Conservation (phyloP, 345 rosid species). For the Aquilaria sinensis region DNA sequence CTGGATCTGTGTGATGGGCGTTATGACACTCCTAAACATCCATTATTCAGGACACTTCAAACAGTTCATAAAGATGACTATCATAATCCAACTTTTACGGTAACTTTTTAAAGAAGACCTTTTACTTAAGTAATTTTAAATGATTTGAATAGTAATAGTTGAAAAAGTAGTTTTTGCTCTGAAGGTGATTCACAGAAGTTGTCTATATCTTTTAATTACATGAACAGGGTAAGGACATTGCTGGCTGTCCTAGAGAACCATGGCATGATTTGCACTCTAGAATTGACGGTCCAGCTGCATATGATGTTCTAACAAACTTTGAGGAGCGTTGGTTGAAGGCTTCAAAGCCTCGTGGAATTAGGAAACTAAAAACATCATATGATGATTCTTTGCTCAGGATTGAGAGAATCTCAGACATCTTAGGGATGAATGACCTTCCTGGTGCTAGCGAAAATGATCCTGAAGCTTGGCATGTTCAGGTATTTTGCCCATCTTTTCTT, state of each 20-base stretch:
- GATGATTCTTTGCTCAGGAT: constrained; percentile 85
- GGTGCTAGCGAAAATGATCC: constrained; percentile 36
- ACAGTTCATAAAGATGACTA: constrained; percentile 81
- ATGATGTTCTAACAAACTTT: constrained; percentile 86
- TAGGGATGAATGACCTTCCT: constrained; percentile 58
- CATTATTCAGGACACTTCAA: constrained; percentile 61
- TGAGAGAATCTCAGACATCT: constrained; percentile 74
- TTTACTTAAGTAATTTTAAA: no score
- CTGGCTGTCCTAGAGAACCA: constrained; percentile 89
- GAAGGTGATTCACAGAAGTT: not conserved
- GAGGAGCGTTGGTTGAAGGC: constrained; percentile 93
- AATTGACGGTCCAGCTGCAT: constrained; percentile 98
- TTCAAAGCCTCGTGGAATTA: constrained; percentile 71
- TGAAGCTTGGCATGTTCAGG: constrained; percentile 96
- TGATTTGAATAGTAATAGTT: not conserved
- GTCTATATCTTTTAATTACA: constrained; percentile 8
- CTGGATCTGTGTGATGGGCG: constrained; percentile 96
- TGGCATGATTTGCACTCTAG: constrained; percentile 96
- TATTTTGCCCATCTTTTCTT: constrained; percentile 18
- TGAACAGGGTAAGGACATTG: constrained; percentile 45
- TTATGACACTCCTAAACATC: constrained; percentile 84
- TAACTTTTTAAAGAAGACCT: constrained; percentile 18
- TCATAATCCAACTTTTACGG: constrained; percentile 89
- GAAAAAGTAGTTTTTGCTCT: not conserved
- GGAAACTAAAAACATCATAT: constrained; percentile 56